Evolutionary conservation across 2,329 filamentous ascomycete species (phyloP).

Genomic region (Rutstroemia sp.): DNA sequence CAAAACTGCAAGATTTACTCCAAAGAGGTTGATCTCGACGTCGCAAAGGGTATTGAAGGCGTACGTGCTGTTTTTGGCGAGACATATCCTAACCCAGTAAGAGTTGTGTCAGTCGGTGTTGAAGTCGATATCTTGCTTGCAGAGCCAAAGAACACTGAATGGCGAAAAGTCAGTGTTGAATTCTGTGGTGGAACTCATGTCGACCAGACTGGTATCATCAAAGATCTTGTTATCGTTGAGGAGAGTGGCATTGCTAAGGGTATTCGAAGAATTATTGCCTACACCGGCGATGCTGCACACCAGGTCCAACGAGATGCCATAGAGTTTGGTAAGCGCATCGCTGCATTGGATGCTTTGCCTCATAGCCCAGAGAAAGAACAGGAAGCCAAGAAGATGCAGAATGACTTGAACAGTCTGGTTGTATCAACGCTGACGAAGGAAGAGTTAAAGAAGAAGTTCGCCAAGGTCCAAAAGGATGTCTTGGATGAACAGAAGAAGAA

Average conservation of each 20-base stretch:
- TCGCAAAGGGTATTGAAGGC: conserved; percentile 76
- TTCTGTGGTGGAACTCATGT: conserved; percentile 98
- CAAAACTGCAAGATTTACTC: conserved; percentile 77
- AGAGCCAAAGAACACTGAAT: conserved; percentile 73
- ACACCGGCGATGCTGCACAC: conserved; percentile 83
- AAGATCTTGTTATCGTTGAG: conserved; percentile 86
- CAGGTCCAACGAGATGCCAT: conserved; percentile 70
- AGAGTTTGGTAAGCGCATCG: conserved; percentile 65
- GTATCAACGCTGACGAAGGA: conserved; percentile 82
- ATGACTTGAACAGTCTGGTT: conserved; percentile 72
- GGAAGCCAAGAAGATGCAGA: conserved; percentile 68
- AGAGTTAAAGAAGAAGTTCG: conserved; percentile 68
- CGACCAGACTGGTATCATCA: conserved; percentile 84
- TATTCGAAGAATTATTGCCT: conserved; percentile 90
- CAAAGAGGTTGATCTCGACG: conserved; percentile 78
- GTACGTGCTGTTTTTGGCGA: conserved; percentile 96
- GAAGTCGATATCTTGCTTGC: conserved; percentile 80
- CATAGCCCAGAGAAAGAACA: conserved; percentile 73
- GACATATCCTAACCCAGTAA: conserved; percentile 94
- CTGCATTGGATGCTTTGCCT: conserved; percentile 61
- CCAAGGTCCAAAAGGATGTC: conserved; percentile 73
- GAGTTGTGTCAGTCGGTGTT: conserved; percentile 89
- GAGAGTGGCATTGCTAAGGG: conserved; percentile 97
- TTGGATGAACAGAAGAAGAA: conserved; percentile 86
- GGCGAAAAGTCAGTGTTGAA: conserved; percentile 85